Evolutionary conservation across 2,329 filamentous ascomycete genomes (phyloP).

Genomic region (Fusarium sarcochroum): DNA sequence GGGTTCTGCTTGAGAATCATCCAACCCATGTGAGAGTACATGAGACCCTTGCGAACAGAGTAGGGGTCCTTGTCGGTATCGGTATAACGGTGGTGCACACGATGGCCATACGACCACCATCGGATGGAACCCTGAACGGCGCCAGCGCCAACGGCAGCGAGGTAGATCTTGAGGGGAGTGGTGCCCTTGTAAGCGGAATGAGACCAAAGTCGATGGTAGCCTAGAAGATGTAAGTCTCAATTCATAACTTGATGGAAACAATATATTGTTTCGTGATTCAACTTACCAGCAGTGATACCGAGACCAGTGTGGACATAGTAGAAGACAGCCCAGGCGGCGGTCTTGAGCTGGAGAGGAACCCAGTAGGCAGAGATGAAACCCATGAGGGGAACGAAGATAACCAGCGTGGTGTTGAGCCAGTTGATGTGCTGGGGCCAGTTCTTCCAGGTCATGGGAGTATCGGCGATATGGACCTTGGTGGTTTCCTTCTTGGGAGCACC

Average conservation of each 20-base stretch:
- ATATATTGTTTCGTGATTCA: background rate
- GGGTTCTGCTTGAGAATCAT: conserved; percentile 96
- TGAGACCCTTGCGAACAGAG: conserved; percentile 88
- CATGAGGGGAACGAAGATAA: conserved; percentile 80
- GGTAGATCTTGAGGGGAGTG: conserved; percentile 82
- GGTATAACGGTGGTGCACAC: conserved; percentile 91
- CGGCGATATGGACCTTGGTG: conserved; percentile 78
- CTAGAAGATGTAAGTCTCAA: conserved; percentile 32
- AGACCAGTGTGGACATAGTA: conserved; percentile 90
- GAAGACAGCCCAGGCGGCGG: conserved; percentile 77
- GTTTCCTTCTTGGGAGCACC: conserved; percentile 39
- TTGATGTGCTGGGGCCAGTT: conserved; percentile 96
- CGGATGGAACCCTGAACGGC: conserved; percentile 88
- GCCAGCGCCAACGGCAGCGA: conserved; percentile 84
- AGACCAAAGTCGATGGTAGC: conserved; percentile 82
- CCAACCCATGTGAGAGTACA: conserved; percentile 86
- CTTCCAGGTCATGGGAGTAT: conserved; percentile 81
- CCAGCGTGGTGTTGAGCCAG: conserved; percentile 90
- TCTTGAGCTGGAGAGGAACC: conserved; percentile 81
- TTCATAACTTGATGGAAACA: background rate
- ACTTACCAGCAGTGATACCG: conserved; percentile 81
- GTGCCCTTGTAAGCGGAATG: conserved; percentile 86
- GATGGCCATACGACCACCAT: conserved; percentile 91
- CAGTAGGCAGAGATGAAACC: conserved; percentile 83
- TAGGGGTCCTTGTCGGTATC: conserved; percentile 94